Evolutionary conservation across 1,284 basidiomycete species (phyloP), one percentile per base, ranked within the genome.

Genomic region (Sphaerobolus stellatus): DNA sequence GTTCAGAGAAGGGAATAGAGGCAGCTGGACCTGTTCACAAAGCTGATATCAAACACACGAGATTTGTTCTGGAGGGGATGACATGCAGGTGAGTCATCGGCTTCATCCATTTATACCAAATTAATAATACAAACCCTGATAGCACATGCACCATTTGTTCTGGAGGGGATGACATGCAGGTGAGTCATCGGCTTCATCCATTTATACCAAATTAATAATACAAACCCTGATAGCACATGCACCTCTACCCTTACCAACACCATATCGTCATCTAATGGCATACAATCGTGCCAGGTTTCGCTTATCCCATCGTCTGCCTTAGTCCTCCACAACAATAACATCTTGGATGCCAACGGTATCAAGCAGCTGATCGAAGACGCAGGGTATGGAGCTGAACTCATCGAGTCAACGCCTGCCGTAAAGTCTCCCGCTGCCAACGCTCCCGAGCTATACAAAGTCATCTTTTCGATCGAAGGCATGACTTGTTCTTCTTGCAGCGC

Each of bases 391-490:
- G 52, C 52, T 13, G 14, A 43, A 43, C 18, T 43, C 22, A 11
- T 43, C 41, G 41, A 43, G 20, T 43, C 41, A 38, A 48, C 27
- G 24, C 22, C 16, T 11, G 9, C 40, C n/a, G n/a, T n/a, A n/a
- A n/a, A n/a, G n/a, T n/a, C n/a, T n/a, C n/a, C n/a, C n/a, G 25
- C 38, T 24, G 5, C 44, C 8, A 16, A 50, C 31, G 18, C 14
- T 48, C 46, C 46, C 2, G 29, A 24, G n/a, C 30, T 41, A 14
- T 56, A 45, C 50, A 52, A 48, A 14, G 45, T 73, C 46, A 69
- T 69, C 2, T 69, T 86, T 27, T 75, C 80, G 1, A 65, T 88
- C 8, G 74, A 76, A 1, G 84, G 84, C 9, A 86, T 88, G 82
- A 79, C 81, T 6, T 81, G 80, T 64, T 65, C 74, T 1, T 71